phyloP scores from a whole-genome alignment of 2,329 filamentous ascomycete genomes.

The Simplicillium aogashimaense region DNA sequence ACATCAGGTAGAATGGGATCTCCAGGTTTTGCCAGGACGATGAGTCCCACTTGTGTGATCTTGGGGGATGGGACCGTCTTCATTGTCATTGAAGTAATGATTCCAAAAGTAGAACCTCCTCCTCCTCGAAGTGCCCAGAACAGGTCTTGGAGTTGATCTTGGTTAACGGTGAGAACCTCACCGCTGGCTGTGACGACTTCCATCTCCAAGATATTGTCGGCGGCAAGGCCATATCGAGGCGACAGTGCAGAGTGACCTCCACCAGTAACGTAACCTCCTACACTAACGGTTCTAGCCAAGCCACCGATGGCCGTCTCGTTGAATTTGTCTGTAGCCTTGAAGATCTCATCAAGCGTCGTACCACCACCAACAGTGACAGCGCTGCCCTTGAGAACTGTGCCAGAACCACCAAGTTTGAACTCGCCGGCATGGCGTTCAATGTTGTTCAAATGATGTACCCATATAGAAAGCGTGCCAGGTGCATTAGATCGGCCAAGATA shows the following conservation, averaged over 20 bases:
- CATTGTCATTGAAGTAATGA: slow-evolving; percentile 47
- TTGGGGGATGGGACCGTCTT: slow-evolving; percentile 35
- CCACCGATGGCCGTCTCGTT: slow-evolving; percentile 45
- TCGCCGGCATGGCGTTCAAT: slow-evolving; percentile 24
- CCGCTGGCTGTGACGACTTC: slow-evolving; percentile 45
- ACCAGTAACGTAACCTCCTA: slow-evolving; percentile 51
- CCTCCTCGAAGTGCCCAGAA: slow-evolving; percentile 58
- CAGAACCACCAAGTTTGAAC: slow-evolving; percentile 31
- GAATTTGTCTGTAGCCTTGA: slow-evolving; percentile 30
- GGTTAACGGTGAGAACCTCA: slow-evolving; percentile 37
- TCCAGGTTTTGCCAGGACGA: slow-evolving; percentile 15
- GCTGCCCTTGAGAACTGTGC: slow-evolving; percentile 29
- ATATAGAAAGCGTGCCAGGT: slow-evolving; percentile 41
- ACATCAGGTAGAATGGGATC: slow-evolving; percentile 33
- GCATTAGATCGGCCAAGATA: slow-evolving; percentile 34
- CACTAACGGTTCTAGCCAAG: slow-evolving; percentile 42
- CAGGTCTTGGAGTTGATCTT: slow-evolving; percentile 42
- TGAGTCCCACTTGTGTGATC: slow-evolving; percentile 14
- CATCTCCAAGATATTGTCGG: slow-evolving; percentile 51
- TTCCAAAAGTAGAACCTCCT: slow-evolving; percentile 50
- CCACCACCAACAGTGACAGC: slow-evolving; percentile 45
- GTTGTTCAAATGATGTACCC: slow-evolving; percentile 37
- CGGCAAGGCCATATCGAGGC: slow-evolving; percentile 45
- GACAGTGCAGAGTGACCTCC: slow-evolving; percentile 49
- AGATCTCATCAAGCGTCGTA: slow-evolving; percentile 37